phyloP scores from a whole-genome alignment of 805 yeast genomes.

The Candida oleophila region DNA sequence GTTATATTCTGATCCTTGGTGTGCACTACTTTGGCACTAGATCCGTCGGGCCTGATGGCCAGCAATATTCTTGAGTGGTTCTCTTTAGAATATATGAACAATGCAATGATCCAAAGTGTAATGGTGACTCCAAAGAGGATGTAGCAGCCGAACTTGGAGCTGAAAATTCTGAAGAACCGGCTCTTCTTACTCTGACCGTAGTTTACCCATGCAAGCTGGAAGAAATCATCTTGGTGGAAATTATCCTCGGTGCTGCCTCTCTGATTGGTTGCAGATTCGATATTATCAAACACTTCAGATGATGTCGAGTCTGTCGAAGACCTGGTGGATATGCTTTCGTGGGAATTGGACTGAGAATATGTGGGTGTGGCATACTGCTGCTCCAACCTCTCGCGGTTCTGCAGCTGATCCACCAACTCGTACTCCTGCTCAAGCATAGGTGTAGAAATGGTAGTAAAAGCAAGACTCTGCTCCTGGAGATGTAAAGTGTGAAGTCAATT shows the following conservation, averaged over 20 bases:
- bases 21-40: constrained; percentile 13
- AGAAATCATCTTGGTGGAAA: constrained; percentile 21
- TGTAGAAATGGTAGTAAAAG: no score
- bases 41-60: background rate
- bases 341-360: background rate
- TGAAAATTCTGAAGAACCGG: background rate
- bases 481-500: no score
- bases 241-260: constrained; percentile 13
- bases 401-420: constrained; percentile 18
- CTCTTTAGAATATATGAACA: constrained; percentile 26
- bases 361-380: background rate
- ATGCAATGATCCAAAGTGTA: constrained; percentile 25
- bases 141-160: background rate
- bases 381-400: background rate
- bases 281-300: constrained; percentile 29
- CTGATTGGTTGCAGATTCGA: constrained; percentile 18
- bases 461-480: no score
- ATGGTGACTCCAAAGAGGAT: constrained; percentile 6
- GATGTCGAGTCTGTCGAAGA: constrained; percentile 17
- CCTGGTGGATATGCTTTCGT: constrained; percentile 7
- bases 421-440: constrained; percentile 14
- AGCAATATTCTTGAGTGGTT: constrained; percentile 11
- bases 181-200: constrained; percentile 14
- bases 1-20: constrained; percentile 30
- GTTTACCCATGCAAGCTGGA: constrained; percentile 18